phyloP scores from a whole-genome alignment of 2,329 filamentous ascomycete genomes.

The Fusarium oxysporum region DNA sequence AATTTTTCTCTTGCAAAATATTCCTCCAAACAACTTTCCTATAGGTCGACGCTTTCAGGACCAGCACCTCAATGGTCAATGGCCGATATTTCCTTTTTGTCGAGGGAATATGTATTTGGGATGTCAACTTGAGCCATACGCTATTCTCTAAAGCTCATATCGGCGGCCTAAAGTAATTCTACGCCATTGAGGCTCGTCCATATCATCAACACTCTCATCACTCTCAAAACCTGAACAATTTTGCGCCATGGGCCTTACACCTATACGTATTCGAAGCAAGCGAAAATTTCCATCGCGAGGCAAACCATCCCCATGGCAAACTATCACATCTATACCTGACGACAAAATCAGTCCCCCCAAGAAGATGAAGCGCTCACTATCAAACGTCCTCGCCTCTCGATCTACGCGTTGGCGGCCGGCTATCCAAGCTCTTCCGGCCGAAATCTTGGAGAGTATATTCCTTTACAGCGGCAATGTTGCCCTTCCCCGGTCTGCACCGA shows the following conservation, averaged over 20 bases:
- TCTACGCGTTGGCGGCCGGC: slow-evolving; percentile 40
- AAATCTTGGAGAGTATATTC: slow-evolving; percentile 66
- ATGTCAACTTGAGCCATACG: background rate
- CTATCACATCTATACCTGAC: background rate
- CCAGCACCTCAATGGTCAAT: background rate
- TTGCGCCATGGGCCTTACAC: slow-evolving; percentile 59
- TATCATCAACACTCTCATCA: background rate
- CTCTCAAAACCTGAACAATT: background rate
- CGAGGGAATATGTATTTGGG: background rate
- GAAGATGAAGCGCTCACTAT: slow-evolving; percentile 47
- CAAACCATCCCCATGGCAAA: slow-evolving; percentile 15
- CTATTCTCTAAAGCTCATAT: background rate
- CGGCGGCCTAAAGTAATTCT: background rate
- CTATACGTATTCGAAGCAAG: slow-evolving; percentile 62
- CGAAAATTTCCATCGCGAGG: slow-evolving; percentile 54
- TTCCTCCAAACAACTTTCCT: background rate
- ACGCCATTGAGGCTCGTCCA: background rate
- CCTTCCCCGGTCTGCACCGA: slow-evolving; percentile 58
- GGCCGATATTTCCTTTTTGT: background rate
- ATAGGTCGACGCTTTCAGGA: background rate
- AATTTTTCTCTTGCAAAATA: slow-evolving; percentile 5
- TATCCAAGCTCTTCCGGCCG: slow-evolving; percentile 58
- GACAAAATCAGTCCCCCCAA: slow-evolving; percentile 24
- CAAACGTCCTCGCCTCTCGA: slow-evolving; percentile 47
- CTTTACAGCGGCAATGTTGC: slow-evolving; percentile 61